Conservation (phyloP, 768 basidiomycete genomes). For the Coprinopsis sp. region DNA sequence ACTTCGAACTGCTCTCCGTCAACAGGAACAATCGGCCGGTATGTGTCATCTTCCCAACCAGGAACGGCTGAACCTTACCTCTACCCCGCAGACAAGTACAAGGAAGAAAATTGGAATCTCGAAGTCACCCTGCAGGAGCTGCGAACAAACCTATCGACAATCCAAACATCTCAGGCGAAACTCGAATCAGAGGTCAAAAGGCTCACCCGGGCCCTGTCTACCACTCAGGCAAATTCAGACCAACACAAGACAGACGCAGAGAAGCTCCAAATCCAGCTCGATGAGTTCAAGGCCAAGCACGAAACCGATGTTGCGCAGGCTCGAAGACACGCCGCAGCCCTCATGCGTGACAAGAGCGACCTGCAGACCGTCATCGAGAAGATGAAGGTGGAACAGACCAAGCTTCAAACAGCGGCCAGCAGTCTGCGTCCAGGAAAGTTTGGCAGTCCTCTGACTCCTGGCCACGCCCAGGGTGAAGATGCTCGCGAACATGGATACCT, state of each 20-base stretch:
- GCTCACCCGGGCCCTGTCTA: conserved; percentile 67
- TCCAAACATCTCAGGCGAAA: conserved; percentile 60
- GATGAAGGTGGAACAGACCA: conserved; percentile 66
- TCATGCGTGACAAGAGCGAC: conserved; percentile 91
- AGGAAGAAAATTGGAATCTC: conserved; percentile 99
- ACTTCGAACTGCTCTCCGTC: conserved; percentile 65
- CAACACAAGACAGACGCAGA: conserved; percentile 85
- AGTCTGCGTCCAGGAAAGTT: conserved; percentile 57
- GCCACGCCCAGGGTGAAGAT: conserved; percentile 31
- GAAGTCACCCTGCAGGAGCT: conserved; percentile 91
- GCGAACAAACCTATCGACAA: conserved; percentile 61
- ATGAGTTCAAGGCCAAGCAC: conserved; percentile 83
- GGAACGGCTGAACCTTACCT: conserved; percentile 2
- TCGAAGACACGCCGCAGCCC: conserved; percentile 78
- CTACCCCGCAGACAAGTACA: conserved; percentile 81
- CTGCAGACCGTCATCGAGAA: conserved; percentile 77
- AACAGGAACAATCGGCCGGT: conserved; percentile 82
- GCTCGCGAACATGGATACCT: conserved; percentile 34
- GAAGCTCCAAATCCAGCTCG: conserved; percentile 54
- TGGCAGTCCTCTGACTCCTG: conserved; percentile 72
- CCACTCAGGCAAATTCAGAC: conserved; percentile 71
- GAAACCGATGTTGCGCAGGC: conserved; percentile 94
- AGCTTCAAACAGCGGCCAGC: conserved; percentile 19
- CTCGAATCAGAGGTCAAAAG: conserved; percentile 82
- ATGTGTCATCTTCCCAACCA: conserved; percentile 17